A percentile compares a stretch with the other conserved stretches of the same genome.
Conservation (phyloP, 179 eudicot species). For the Beta macrorhiza region DNA sequence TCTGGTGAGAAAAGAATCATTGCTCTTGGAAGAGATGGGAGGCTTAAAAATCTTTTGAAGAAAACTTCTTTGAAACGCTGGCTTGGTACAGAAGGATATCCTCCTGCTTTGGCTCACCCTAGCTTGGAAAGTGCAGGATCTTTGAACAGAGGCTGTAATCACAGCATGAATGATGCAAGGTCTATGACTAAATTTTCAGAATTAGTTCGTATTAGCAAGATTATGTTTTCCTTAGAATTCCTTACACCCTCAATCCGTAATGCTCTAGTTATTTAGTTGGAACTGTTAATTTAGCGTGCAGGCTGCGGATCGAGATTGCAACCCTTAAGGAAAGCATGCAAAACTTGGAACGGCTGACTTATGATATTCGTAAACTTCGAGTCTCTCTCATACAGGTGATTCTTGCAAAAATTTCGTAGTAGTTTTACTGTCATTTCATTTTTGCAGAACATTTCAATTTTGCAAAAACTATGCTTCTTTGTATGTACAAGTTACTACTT, state of each 20-base stretch:
- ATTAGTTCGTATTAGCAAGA: not conserved
- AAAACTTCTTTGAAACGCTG: slow-evolving; percentile 61
- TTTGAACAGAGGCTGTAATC: slow-evolving; percentile 37
- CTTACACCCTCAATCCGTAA: not conserved
- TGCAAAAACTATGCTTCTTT: not conserved
- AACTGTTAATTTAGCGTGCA: slow-evolving; percentile 23
- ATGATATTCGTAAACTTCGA: slow-evolving; percentile 66
- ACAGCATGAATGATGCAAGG: slow-evolving; percentile 74
- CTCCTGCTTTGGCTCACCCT: slow-evolving; percentile 40
- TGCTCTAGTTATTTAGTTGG: slow-evolving; percentile 12
- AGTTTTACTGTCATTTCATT: not conserved
- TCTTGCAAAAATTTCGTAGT: slow-evolving; percentile 6
- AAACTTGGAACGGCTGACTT: slow-evolving; percentile 79
- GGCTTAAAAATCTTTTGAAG: slow-evolving; percentile 60
- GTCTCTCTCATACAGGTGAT: slow-evolving; percentile 71
- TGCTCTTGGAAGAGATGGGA: slow-evolving; percentile 60
- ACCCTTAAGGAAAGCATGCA: slow-evolving; percentile 85
- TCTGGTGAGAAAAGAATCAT: slow-evolving; percentile 39
- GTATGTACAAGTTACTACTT: not conserved
- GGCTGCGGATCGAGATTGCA: slow-evolving; percentile 69
- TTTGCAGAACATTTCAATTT: slow-evolving; percentile 1
- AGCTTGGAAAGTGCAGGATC: slow-evolving; percentile 39
- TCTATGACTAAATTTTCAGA: slow-evolving; percentile 20
- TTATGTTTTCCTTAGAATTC: not conserved
- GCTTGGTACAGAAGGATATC: slow-evolving; percentile 48